These are phyloP conservation scores for Fusarium torreyae DNA, from an alignment of 2,329 filamentous ascomycete species.

Conservation along the genomic window DNA sequence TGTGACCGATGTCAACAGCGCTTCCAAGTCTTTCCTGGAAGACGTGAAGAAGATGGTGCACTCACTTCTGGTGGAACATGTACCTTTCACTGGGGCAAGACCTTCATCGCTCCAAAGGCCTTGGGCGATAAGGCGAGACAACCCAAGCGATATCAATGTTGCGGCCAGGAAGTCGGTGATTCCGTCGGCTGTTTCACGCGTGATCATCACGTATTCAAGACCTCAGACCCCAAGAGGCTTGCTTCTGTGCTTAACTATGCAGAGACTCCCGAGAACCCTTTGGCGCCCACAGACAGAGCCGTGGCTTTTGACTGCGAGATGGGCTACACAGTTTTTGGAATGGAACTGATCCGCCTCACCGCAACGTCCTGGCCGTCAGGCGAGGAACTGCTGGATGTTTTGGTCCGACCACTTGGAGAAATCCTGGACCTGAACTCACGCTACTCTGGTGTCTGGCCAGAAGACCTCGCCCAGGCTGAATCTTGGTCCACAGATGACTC, in stretches of 20 bases:
- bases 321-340: slow-evolving; percentile 90
- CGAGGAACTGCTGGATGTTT: slow-evolving; percentile 82
- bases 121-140: slow-evolving; percentile 70
- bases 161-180: slow-evolving; percentile 80
- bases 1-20: slow-evolving; percentile 90
- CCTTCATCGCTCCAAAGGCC: slow-evolving; percentile 70
- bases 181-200: slow-evolving; percentile 80
- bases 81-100: slow-evolving; percentile 83
- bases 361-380: slow-evolving; percentile 89
- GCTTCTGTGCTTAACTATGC: slow-evolving; percentile 85
- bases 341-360: slow-evolving; percentile 92
- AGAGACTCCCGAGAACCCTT: slow-evolving; percentile 78
- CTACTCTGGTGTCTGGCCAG: slow-evolving; percentile 87
- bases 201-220: slow-evolving; percentile 89
- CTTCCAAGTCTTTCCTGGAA: slow-evolving; percentile 93
- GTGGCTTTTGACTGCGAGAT: slow-evolving; percentile 97
- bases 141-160: slow-evolving; percentile 82
- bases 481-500: slow-evolving; percentile 61
- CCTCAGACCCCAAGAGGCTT: slow-evolving; percentile 80
- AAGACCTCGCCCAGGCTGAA: slow-evolving; percentile 80
- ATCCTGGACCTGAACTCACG: slow-evolving; percentile 92
- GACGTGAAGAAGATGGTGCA: slow-evolving; percentile 81
- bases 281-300: slow-evolving; percentile 68
- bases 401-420: slow-evolving; percentile 87
- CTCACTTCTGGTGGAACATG: slow-evolving; percentile 85